Base-by-base conservation (phyloP, 1,284 basidiomycete genomes). In the Stygiomarasmius scandens region DNA sequence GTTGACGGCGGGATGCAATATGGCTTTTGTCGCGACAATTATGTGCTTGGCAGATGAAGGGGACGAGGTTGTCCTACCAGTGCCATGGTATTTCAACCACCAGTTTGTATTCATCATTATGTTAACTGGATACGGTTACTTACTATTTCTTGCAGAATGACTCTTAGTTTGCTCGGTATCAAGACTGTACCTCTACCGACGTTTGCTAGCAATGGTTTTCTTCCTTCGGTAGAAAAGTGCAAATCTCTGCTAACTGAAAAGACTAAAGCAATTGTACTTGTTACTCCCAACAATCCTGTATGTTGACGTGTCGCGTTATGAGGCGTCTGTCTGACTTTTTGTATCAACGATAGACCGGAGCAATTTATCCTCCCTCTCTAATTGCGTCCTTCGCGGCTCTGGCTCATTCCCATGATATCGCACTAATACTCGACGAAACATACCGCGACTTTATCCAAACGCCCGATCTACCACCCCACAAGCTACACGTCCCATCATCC, bases 371-470 rank as follows among this genome's bases (percentile, higher is more conserved):
- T 0, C 78, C 84, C 0, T 67, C 71, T 0, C 75, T 90, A 16
- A 74, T 96, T n/a, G 69, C 77, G 0, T 73, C 82, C 4, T 93
- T 95, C 67, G 83, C 83, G 2, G 66, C 72, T 0, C 79, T 96
- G 0, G 90, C 92, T 0, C 73, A 68, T 25, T 72, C 81, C 54
- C 71, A 79, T 29, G 74, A 79, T 2, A 69, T 95, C 10, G 87
- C 92, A 0, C 80, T 96, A n/a, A 82, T 96, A 22, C 61, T 96
- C n/a, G 92, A 95, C 70, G 91, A 94, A 72, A 94, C 93, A 0
- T 96, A 96, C 71, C 84, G 92, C 19, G 93, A 96, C 66, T 95
- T 96, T 66, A 78, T 93, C 46, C 24, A 49, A 16, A 20, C 48
- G n/a, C n/a, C 44, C 5, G 19, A 24, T 72, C 79, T 0, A 66